These are phyloP conservation scores for Aechmea fasciata DNA, from an alignment of 176 grass and related monocot species.

Conservation along the genomic window DNA sequence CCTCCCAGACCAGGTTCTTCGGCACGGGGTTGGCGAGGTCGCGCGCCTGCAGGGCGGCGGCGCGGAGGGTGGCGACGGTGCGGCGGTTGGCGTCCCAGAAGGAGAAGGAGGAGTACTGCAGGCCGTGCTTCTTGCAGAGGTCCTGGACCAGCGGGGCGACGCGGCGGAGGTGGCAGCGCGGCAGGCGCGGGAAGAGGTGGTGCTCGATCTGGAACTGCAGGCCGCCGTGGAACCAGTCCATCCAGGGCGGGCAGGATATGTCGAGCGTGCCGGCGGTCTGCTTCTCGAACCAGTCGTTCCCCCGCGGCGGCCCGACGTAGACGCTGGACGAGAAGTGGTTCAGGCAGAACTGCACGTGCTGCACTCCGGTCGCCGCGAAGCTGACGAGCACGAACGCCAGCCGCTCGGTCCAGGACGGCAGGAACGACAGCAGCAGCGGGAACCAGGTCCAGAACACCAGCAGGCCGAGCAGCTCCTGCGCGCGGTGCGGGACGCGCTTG, in stretches of 20 bases:
- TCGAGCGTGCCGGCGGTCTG: constrained; percentile 66
- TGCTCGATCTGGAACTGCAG: constrained; percentile 93
- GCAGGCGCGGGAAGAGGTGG: constrained; percentile 88
- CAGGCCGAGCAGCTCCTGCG: constrained; percentile 52
- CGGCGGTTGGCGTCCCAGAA: constrained; percentile 70
- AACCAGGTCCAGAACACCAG: constrained; percentile 74
- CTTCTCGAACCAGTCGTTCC: constrained; percentile 99
- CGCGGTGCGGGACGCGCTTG: constrained; percentile 36
- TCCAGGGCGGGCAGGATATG: constrained; percentile 73
- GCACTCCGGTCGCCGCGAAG: constrained; percentile 67
- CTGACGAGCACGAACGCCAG: constrained; percentile 52
- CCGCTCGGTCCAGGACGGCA: constrained; percentile 73
- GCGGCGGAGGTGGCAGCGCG: constrained; percentile 55
- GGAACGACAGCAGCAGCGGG: constrained; percentile 52
- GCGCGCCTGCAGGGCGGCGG: constrained; percentile 75
- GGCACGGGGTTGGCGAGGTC: constrained; percentile 3
- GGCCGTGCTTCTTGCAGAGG: constrained; percentile 85
- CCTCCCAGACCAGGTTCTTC: constrained; percentile 90
- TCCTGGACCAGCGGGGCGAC: constrained; percentile 55
- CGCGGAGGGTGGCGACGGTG: constrained; percentile 53
- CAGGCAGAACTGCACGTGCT: constrained; percentile 91
- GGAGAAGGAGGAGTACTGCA: constrained; percentile 40
- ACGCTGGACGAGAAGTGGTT: constrained; percentile 86
- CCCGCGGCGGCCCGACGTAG: constrained; percentile 57
- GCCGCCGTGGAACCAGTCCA: constrained; percentile 99